These are phyloP conservation scores for Saccharomycopsis sp. DNA, from an alignment of 805 yeast genomes.

Conservation along the genomic window DNA sequence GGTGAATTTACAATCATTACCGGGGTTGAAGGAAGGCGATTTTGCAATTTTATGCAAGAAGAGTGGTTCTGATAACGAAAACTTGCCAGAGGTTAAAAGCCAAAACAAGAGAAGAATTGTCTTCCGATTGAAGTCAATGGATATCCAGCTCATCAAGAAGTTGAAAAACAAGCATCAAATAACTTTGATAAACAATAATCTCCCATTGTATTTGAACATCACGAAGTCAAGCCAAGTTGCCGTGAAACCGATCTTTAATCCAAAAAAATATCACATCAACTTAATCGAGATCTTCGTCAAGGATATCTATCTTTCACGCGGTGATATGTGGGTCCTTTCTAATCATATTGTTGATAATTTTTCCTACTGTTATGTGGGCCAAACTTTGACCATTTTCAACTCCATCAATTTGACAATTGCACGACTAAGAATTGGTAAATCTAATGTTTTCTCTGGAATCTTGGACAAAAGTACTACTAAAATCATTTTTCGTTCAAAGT, in stretches of 20 bases:
- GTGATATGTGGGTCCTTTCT: constrained; percentile 87
- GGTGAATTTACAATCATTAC: constrained; percentile 48
- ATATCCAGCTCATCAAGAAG: constrained; percentile 27
- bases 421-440: constrained; percentile 55
- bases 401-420: constrained; percentile 56
- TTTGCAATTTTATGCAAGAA: constrained; percentile 53
- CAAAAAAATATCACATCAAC: constrained; percentile 72
- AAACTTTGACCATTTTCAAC: constrained; percentile 46
- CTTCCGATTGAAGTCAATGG: constrained; percentile 34
- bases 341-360: constrained; percentile 58
- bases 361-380: constrained; percentile 32
- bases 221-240: constrained; percentile 60
- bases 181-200: constrained; percentile 50
- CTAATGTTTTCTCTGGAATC: constrained; percentile 63
- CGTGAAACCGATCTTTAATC: constrained; percentile 43
- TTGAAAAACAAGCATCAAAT: constrained; percentile 32
- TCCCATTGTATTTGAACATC: constrained; percentile 52
- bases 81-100: constrained; percentile 18
- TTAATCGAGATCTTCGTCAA: constrained; percentile 72
- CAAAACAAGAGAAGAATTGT: constrained; percentile 33
- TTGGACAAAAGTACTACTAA: constrained; percentile 61
- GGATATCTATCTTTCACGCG: constrained; percentile 75
- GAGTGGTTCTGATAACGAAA: constrained; percentile 23
- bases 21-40: constrained; percentile 65
- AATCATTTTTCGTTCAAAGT: constrained; percentile 81